phyloP scores from a whole-genome alignment of 352 stramenopile species.

The Globisporangium cederbergense region DNA sequence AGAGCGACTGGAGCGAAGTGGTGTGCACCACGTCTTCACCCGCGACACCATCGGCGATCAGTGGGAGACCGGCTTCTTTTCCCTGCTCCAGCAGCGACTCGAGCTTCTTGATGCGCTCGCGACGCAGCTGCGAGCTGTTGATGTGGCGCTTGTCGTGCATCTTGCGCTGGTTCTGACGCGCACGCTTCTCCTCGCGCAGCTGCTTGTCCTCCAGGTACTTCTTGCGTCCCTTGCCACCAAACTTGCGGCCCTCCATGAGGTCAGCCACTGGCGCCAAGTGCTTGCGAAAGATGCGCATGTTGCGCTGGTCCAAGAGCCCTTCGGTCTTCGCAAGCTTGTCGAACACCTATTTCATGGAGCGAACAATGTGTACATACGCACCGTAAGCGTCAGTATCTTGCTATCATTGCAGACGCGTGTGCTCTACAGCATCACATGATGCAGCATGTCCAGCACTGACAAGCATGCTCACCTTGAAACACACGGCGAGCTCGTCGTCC shows the following conservation, averaged over 20 bases:
- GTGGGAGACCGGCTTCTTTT: constrained; percentile 62
- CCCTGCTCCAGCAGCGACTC: constrained; percentile 87
- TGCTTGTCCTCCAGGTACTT: constrained; percentile 89
- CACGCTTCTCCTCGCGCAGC: constrained; percentile 80
- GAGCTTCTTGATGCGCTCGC: constrained; percentile 90
- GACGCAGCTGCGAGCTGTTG: constrained; percentile 87
- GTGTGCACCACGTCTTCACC: constrained; percentile 61
- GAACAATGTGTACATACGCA: constrained; percentile 5
- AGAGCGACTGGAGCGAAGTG: constrained; percentile 60
- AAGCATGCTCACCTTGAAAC: constrained; percentile 40
- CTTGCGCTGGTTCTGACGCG: constrained; percentile 77
- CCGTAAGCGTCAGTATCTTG: not conserved
- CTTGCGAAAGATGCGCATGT: constrained; percentile 79
- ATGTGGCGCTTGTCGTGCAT: constrained; percentile 94
- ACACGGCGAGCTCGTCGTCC: constrained; percentile 53
- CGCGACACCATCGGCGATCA: constrained; percentile 91
- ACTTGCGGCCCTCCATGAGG: constrained; percentile 83
- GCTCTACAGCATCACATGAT: not conserved
- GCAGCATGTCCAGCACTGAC: not conserved
- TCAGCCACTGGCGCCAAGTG: constrained; percentile 72
- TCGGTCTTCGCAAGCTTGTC: constrained; percentile 46
- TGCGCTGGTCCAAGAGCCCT: constrained; percentile 60
- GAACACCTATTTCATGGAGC: constrained; percentile 38
- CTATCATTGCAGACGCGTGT: not conserved
- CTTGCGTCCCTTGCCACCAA: constrained; percentile 75